Conservation (phyloP, 768 basidiomycete species). For the Exidia glandulosa region DNA sequence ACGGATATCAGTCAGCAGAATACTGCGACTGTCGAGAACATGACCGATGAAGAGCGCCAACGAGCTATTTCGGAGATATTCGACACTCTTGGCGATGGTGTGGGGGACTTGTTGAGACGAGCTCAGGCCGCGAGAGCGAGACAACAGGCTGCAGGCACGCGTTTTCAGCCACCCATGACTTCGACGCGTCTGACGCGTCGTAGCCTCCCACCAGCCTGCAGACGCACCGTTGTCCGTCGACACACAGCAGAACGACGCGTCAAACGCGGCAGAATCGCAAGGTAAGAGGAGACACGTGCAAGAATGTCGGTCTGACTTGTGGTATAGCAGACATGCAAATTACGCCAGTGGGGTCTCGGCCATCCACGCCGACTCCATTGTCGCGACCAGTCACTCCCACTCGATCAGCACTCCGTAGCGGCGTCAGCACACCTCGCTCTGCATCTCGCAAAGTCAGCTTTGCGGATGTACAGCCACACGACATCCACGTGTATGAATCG, state of each 20-base stretch:
- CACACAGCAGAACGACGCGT: neutral
- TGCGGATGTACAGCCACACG: conserved; percentile 59
- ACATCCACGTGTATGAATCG: conserved; percentile 76
- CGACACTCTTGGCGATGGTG: conserved; percentile 58
- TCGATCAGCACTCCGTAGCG: conserved; percentile 2
- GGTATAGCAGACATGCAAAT: too few species aligned
- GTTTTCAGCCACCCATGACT: conserved; percentile 5
- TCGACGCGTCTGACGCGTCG: conserved; percentile 8
- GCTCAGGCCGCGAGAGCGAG: conserved; percentile 39
- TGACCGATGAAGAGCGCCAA: conserved; percentile 63
- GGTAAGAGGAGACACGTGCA: too few species aligned
- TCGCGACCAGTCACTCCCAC: conserved; percentile 2
- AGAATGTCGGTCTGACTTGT: too few species aligned
- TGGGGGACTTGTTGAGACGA: conserved; percentile 49
- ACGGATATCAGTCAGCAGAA: conserved; percentile 59
- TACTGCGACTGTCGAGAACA: conserved; percentile 34
- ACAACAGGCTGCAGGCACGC: conserved; percentile 10
- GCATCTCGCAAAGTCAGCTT: conserved; percentile 49
- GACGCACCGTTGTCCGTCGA: conserved; percentile 6
- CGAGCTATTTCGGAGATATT: conserved; percentile 54
- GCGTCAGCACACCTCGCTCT: neutral
- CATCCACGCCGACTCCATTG: too few species aligned
- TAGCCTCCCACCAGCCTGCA: conserved; percentile 11
- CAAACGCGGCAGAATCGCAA: neutral
- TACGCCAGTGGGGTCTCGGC: too few species aligned